Conservation (phyloP, 495 filamentous ascomycete species). For the Halenospora varia region DNA sequence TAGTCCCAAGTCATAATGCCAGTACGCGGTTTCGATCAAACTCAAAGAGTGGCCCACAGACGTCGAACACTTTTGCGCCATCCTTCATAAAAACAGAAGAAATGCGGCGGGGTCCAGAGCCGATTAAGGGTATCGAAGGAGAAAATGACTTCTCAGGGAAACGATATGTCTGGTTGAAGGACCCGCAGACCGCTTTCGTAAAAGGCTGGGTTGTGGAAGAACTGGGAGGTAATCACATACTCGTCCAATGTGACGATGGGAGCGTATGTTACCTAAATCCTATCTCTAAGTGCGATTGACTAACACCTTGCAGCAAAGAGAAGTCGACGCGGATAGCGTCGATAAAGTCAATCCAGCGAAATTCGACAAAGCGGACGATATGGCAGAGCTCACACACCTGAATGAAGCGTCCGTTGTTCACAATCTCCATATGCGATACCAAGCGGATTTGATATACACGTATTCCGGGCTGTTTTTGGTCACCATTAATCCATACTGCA, state of each 20-base stretch:
- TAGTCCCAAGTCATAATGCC: conserved; percentile 9
- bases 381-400: conserved; percentile 96
- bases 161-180: conserved; percentile 94
- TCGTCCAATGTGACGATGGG: conserved; percentile 93
- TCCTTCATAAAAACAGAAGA: conserved; percentile 89
- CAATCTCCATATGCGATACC: conserved; percentile 90
- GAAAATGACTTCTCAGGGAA: conserved; percentile 99
- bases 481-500: conserved; percentile 94
- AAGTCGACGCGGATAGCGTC: conserved; percentile 76
- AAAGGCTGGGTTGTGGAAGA: conserved; percentile 91
- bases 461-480: conserved; percentile 98
- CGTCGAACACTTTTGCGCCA: conserved; percentile 81
- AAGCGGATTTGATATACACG: conserved; percentile 96
- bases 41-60: conserved; percentile 51
- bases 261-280: conserved; percentile 52
- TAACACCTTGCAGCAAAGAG: conserved; percentile 63
- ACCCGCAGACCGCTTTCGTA: conserved; percentile 82
- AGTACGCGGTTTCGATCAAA: conserved; percentile 51
- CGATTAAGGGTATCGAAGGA: conserved; percentile 76
- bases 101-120: conserved; percentile 58
- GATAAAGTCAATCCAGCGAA: conserved; percentile 99
- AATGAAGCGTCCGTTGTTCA: conserved; percentile 98
- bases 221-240: conserved; percentile 55
- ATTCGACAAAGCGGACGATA: conserved; percentile 98
- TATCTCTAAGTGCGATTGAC: neutral